Evolutionary conservation across 805 yeast species (phyloP).

Genomic region (Maudiozyma barnettii): DNA sequence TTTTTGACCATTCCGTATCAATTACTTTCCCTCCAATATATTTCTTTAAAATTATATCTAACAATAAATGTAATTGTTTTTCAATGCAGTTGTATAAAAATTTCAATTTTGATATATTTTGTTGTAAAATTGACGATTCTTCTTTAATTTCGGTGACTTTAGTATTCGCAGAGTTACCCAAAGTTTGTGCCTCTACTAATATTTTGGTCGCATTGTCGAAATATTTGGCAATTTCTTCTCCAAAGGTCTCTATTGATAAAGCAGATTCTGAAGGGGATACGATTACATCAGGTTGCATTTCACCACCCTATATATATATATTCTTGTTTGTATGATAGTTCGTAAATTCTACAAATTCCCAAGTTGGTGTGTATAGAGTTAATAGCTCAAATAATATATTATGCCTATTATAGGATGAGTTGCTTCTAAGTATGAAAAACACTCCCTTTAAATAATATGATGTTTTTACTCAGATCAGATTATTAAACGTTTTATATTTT

Average conservation of each 20-base stretch:
- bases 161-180: slow-evolving; percentile 39
- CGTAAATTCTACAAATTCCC: no score
- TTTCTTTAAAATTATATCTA: slow-evolving; percentile 21
- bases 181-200: slow-evolving; percentile 39
- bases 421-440: no score
- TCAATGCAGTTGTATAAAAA: slow-evolving; percentile 38
- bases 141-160: slow-evolving; percentile 16
- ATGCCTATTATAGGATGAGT: no score
- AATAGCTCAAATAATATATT: no score
- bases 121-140: background rate
- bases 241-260: background rate
- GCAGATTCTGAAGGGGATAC: background rate
- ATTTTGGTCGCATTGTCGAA: slow-evolving; percentile 18
- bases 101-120: slow-evolving; percentile 23
- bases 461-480: no score
- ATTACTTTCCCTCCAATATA: slow-evolving; percentile 26
- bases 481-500: no score
- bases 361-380: no score
- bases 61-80: slow-evolving; percentile 39
- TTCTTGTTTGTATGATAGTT: no score
- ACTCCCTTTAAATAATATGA: no score
- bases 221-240: background rate
- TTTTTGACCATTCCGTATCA: slow-evolving; percentile 17
- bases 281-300: background rate
- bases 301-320: no score